Evolutionary conservation across 1,284 basidiomycete genomes (phyloP).

Genomic region (Porogramme epimiltina): DNA sequence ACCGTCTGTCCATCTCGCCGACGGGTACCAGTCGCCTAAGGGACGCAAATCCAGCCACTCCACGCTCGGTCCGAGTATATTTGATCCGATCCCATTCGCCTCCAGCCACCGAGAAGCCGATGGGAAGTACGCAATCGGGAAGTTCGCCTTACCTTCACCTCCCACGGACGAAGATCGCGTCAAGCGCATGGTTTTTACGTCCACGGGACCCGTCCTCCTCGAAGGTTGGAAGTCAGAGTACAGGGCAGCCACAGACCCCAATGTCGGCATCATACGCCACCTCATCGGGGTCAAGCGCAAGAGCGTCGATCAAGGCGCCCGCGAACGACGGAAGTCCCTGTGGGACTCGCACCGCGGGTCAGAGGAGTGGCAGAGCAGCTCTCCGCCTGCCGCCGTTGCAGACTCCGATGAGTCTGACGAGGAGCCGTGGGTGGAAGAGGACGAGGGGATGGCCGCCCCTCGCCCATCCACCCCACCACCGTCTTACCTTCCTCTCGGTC

Average conservation of each 20-base stretch:
- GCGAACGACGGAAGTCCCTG: constrained; percentile 33
- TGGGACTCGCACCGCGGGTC: constrained; percentile 40
- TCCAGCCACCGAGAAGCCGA: constrained; percentile 59
- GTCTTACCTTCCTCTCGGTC: constrained; percentile 66
- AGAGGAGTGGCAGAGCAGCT: constrained; percentile 46
- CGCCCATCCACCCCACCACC: constrained; percentile 69
- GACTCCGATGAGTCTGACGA: constrained; percentile 39
- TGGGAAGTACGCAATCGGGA: constrained; percentile 72
- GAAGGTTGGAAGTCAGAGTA: constrained; percentile 53
- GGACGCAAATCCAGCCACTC: constrained; percentile 12
- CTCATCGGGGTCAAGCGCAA: constrained; percentile 70
- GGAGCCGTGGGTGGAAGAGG: constrained; percentile 38
- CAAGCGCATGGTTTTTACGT: constrained; percentile 24
- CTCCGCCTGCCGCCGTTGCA: constrained; percentile 27
- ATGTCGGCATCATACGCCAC: constrained; percentile 63
- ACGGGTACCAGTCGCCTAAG: constrained; percentile 11
- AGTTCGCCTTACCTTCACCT: constrained; percentile 71
- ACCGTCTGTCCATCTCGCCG: constrained; percentile 50
- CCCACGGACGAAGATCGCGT: constrained; percentile 49
- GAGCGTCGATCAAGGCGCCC: constrained; percentile 32
- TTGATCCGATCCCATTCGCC: constrained; percentile 74
- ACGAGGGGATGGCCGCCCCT: constrained; percentile 39
- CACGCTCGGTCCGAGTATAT: constrained; percentile 34
- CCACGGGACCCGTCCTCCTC: not conserved
- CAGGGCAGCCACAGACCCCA: constrained; percentile 61